Evolutionary conservation across 495 filamentous ascomycete species (phyloP).

Genomic region (Penicillium samsonianum): DNA sequence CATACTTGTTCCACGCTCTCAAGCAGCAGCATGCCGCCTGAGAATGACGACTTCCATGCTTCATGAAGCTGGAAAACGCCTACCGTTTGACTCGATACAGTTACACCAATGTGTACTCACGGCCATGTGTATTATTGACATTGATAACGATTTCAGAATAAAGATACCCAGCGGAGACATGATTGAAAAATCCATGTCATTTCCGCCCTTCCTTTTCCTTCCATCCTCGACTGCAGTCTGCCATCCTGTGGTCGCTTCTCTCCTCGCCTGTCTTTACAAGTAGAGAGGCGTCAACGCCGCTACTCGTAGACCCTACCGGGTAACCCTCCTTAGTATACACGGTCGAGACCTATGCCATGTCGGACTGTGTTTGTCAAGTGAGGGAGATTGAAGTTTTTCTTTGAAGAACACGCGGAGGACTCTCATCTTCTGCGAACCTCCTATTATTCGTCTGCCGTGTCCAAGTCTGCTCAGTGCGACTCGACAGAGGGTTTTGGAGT

Average conservation of each 20-base stretch:
- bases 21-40: not conserved
- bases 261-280: not conserved
- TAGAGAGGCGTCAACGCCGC: not conserved
- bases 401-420: constrained; percentile 23
- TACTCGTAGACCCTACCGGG: constrained; percentile 7
- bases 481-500: constrained; percentile 27
- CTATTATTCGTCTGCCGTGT: constrained; percentile 25
- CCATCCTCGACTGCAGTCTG: not conserved
- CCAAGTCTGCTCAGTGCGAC: constrained; percentile 15
- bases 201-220: not conserved
- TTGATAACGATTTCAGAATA: constrained; percentile 11
- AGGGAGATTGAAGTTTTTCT: constrained; percentile 45
- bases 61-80: not conserved
- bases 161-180: constrained; percentile 16
- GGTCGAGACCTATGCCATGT: constrained; percentile 48
- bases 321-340: constrained; percentile 54
- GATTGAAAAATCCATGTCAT: constrained; percentile 3
- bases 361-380: constrained; percentile 55
- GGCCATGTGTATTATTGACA: constrained; percentile 4
- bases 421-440: constrained; percentile 35
- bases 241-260: not conserved
- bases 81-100: not conserved
- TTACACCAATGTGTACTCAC: not conserved
- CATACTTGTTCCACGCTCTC: not conserved
- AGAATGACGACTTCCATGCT: not conserved